A percentile compares a stretch with the other conserved stretches of the same genome.
phyloP scores from a whole-genome alignment of 1,284 basidiomycete genomes.

The Fomitopsis pinicola region DNA sequence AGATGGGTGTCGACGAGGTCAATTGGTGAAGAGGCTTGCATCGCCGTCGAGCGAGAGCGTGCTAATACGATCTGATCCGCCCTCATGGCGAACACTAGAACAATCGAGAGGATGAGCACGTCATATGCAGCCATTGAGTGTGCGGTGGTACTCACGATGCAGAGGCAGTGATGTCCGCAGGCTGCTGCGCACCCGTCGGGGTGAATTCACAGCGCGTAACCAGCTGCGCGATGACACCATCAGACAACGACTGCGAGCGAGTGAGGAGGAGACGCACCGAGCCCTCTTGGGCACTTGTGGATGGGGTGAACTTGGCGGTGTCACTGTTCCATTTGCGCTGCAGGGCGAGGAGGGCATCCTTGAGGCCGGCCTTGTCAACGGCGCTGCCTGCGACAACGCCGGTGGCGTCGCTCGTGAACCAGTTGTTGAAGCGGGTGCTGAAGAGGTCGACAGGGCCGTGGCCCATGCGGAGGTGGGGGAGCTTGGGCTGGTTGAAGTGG shows the following conservation, averaged over 20 bases:
- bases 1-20: too few species aligned
- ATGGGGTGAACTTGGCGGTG: conserved; percentile 14
- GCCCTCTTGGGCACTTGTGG: conserved; percentile 8
- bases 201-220: neutral
- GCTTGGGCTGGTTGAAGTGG: conserved; percentile 22
- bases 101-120: neutral
- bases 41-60: conserved; percentile 22
- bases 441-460: conserved; percentile 30
- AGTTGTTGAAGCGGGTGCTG: conserved; percentile 26
- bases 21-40: conserved; percentile 15
- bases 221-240: neutral
- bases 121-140: neutral
- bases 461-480: conserved; percentile 20
- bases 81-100: conserved; percentile 15
- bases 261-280: neutral
- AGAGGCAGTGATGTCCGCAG: conserved; percentile 1
- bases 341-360: conserved; percentile 22
- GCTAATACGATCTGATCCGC: conserved; percentile 20
- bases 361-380: conserved; percentile 24
- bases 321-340: conserved; percentile 24
- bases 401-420: conserved; percentile 21
- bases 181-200: neutral
- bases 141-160: neutral
- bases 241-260: neutral
- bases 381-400: conserved; percentile 21